Conservation (phyloP, 2,329 filamentous ascomycete species). For the Aspergillus viridinutans region DNA sequence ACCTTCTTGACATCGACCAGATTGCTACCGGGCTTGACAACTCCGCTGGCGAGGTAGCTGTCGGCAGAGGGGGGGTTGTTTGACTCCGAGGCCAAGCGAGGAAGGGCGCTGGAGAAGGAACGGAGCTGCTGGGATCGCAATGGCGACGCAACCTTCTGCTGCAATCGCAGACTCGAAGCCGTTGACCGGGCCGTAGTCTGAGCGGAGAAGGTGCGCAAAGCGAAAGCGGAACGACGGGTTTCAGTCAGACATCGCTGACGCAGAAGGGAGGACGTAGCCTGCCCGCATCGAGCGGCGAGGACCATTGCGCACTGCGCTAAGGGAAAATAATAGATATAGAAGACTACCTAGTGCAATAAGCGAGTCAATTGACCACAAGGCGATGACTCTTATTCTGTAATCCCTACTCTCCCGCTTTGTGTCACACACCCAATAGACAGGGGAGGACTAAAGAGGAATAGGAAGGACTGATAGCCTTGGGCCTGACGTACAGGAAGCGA, state of each 20-base stretch:
- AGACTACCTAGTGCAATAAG: not conserved
- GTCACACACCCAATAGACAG: slow-evolving; percentile 17
- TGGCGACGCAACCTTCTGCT: slow-evolving; percentile 33
- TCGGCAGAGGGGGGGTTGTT: slow-evolving; percentile 75
- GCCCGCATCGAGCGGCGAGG: slow-evolving; percentile 44
- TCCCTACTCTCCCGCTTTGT: slow-evolving; percentile 20
- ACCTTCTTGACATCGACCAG: slow-evolving; percentile 94
- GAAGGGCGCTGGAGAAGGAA: slow-evolving; percentile 40
- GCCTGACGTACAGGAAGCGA: slow-evolving; percentile 6
- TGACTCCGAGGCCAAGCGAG: slow-evolving; percentile 40
- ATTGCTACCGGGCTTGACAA: slow-evolving; percentile 70
- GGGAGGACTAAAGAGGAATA: slow-evolving; percentile 13
- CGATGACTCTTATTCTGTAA: slow-evolving; percentile 5
- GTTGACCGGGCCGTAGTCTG: slow-evolving; percentile 30
- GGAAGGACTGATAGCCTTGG: slow-evolving; percentile 1
- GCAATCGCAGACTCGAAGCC: slow-evolving; percentile 32
- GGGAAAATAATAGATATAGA: slow-evolving; percentile 1
- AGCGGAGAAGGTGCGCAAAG: slow-evolving; percentile 37
- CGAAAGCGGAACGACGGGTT: slow-evolving; percentile 31
- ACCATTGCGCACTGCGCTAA: slow-evolving; percentile 40
- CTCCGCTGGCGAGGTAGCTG: slow-evolving; percentile 85
- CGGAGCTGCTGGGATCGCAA: slow-evolving; percentile 41
- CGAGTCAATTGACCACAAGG: slow-evolving; percentile 15
- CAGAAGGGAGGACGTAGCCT: slow-evolving; percentile 38
- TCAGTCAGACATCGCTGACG: slow-evolving; percentile 41